Evolutionary conservation across 805 yeast genomes (phyloP), one percentile per base, ranked within the genome.

Genomic region (Pichia gijzeniarum): DNA sequence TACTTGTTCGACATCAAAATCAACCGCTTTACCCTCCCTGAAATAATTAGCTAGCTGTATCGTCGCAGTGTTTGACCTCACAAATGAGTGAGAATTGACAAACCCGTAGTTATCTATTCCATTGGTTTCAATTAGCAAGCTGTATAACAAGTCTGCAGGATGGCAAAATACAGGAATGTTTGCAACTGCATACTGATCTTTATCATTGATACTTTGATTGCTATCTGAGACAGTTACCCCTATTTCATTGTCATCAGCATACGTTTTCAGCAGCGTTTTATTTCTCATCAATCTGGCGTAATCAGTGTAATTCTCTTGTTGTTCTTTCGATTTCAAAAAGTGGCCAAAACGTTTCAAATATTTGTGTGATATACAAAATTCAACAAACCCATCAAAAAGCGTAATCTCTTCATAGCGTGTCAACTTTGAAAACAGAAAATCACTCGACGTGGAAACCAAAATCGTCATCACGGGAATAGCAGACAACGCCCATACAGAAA

Each of bases 401-500:
- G 49, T 41, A 9, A 49, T 36, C 25, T 54, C 43, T 35, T 42
- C 45, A 31, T 54, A 44, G 17, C 50, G 49, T 19, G 61, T 55
- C 19, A 63, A 47, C 10, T 59, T 51, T 3, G 57, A 48, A 58
- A 74, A 67, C 7, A 79, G 53, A 16, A 76, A 67, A 58, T 85
- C 95, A 50, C 91, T 86, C 39, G 82, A 67, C 43, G 77, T 79
- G 1, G 90, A 80, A 34, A 87, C 77, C 45, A 87, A 69, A 16
- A 82, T 80, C 2, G 95, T 85, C 95, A 88, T 87, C 42, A 87
- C 68, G 1, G 96, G 96, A 19, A 89, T 82, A 0, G 96, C 95
- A 6, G 79, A 68, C 18, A 89, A 59, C 0, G 89, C 83, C 96
- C 96, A 89, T 9, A 79, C 63, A 7, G 85, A 78, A 55, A 88